A percentile compares a stretch with the other conserved stretches of the same genome.
Conservation (phyloP, 2,329 filamentous ascomycete genomes). For the Trichoderma afroharzianum region DNA sequence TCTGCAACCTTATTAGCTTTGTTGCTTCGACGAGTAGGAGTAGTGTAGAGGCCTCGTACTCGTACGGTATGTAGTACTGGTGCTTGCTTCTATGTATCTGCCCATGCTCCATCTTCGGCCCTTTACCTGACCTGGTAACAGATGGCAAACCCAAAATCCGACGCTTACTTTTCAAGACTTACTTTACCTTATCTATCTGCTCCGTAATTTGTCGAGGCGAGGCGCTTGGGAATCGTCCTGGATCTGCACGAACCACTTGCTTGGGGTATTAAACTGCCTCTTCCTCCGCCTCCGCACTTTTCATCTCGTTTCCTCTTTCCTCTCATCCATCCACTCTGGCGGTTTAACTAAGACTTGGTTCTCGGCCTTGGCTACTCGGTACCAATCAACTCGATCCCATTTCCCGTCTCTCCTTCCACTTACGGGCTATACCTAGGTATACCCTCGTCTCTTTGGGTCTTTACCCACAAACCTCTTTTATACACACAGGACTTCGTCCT, state of each 20-base stretch:
- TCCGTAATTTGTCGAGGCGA: background rate
- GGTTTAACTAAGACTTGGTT: background rate
- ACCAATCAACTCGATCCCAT: background rate
- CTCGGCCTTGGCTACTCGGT: background rate
- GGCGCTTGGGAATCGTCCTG: background rate
- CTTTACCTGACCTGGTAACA: constrained; percentile 2
- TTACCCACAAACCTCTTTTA: background rate
- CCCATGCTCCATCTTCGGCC: constrained; percentile 12
- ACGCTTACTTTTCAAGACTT: background rate
- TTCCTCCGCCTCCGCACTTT: constrained; percentile 6
- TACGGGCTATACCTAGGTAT: background rate
- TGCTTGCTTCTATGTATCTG: background rate
- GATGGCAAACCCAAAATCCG: background rate
- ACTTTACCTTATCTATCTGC: background rate
- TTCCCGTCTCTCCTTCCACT: background rate
- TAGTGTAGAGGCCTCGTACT: no score
- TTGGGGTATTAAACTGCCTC: constrained; percentile 23
- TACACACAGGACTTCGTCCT: background rate
- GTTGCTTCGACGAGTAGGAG: background rate
- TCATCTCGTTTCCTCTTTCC: constrained; percentile 5
- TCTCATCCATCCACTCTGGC: background rate
- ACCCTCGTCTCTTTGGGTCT: background rate
- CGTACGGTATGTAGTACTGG: background rate
- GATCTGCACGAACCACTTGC: constrained; percentile 10
- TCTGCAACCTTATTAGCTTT: constrained; percentile 10